Conservation (phyloP, 257 asterid genomes). For the Mitragyna speciosa region DNA sequence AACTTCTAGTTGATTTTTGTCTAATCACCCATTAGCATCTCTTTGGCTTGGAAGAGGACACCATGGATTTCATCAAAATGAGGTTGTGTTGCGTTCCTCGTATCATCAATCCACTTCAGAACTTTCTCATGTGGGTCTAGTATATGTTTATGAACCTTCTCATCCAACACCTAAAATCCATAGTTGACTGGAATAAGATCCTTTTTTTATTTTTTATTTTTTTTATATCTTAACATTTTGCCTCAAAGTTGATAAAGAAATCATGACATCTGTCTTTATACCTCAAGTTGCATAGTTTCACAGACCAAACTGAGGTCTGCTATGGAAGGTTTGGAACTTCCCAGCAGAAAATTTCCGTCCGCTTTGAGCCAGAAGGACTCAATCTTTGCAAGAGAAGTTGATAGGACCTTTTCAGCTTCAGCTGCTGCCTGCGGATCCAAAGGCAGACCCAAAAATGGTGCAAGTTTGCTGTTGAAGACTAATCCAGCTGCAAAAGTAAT, state of each 20-base stretch:
- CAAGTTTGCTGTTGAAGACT: conserved; percentile 26
- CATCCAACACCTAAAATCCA: conserved; percentile 40
- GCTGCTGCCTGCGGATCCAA: conserved; percentile 66
- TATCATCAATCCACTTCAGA: conserved; percentile 57
- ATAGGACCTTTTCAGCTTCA: conserved; percentile 59
- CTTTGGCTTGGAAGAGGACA: conserved; percentile 42
- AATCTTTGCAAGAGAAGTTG: conserved; percentile 55
- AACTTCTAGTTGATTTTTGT: conserved; percentile 6
- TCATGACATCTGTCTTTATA: conserved; percentile 12
- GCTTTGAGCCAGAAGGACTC: conserved; percentile 82
- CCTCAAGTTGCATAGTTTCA: conserved; percentile 93
- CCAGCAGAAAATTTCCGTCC: conserved; percentile 68
- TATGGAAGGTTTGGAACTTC: conserved; percentile 75
- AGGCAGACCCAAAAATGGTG: conserved; percentile 64
- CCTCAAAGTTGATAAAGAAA: too few relatives aligned
- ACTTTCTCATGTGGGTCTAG: conserved; percentile 55
- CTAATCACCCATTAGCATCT: conserved; percentile 29
- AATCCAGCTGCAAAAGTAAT: too few relatives aligned
- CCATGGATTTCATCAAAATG: conserved; percentile 62
- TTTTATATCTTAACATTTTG: too few relatives aligned
- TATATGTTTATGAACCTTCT: conserved; percentile 50
- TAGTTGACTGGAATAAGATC: background rate
- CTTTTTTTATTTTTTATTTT: too few relatives aligned
- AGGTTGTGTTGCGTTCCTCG: conserved; percentile 55
- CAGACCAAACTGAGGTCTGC: conserved; percentile 90